A percentile compares a stretch with the other conserved stretches of the same genome.
Conservation (phyloP, 2,329 filamentous ascomycete species). For the Stagonosporopsis rhizophila region DNA sequence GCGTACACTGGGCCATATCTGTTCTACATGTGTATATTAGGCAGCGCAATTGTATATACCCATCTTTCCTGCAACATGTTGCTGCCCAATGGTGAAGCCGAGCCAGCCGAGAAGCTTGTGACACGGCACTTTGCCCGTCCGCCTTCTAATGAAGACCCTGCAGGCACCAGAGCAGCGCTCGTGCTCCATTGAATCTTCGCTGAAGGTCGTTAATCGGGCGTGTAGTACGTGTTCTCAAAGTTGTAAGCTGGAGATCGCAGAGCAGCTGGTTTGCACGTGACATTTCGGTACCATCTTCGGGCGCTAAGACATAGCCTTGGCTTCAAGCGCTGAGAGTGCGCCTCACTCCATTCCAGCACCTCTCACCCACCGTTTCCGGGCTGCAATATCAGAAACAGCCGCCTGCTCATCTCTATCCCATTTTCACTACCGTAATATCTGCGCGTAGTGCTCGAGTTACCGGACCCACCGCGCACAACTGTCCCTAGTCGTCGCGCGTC, state of each 20-base stretch:
- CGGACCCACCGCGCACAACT: conserved; percentile 16
- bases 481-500: conserved; percentile 19
- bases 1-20: not conserved
- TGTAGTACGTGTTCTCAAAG: not conserved
- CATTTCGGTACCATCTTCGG: conserved; percentile 10
- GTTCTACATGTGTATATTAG: conserved; percentile 12
- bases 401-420: conserved; percentile 31
- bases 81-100: conserved; percentile 9
- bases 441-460: conserved; percentile 22
- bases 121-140: not conserved
- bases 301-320: conserved; percentile 14
- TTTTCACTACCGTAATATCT: conserved; percentile 21
- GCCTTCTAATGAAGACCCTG: not conserved
- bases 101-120: conserved; percentile 3
- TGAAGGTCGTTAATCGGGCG: not conserved
- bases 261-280: not conserved
- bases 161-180: not conserved
- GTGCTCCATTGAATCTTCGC: not conserved
- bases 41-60: conserved; percentile 18
- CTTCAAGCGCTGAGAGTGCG: conserved; percentile 15
- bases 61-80: conserved; percentile 4
- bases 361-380: conserved; percentile 30
- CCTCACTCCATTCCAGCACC: conserved; percentile 24
- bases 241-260: not conserved
- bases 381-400: conserved; percentile 26